Conservation (phyloP, 2,329 filamentous ascomycete genomes). For the Cordyceps cateniannulata region DNA sequence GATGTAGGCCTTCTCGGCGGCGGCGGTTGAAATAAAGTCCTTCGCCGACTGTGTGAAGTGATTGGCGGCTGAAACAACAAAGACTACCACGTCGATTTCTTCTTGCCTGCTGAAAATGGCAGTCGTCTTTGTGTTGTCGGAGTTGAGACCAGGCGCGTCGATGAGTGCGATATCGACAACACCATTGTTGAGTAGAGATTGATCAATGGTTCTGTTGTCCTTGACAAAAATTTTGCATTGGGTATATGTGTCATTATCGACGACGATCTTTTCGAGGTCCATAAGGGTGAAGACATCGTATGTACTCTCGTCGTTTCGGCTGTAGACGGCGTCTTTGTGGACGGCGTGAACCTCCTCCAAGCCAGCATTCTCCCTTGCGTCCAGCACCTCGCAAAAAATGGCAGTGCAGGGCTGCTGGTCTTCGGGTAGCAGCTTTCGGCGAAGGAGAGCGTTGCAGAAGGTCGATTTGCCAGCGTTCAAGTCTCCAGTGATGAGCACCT, state of each 20-base stretch:
- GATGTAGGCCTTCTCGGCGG: conserved; percentile 94
- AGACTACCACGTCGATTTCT: conserved; percentile 97
- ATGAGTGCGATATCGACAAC: conserved; percentile 97
- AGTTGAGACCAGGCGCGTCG: conserved; percentile 91
- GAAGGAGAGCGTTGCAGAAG: conserved; percentile 94
- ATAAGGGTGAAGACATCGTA: conserved; percentile 78
- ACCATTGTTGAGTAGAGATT: conserved; percentile 93
- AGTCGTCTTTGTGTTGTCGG: conserved; percentile 93
- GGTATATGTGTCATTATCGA: conserved; percentile 80
- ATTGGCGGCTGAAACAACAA: conserved; percentile 94
- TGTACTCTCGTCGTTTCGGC: conserved; percentile 86
- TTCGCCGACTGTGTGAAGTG: conserved; percentile 97
- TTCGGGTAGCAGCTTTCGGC: conserved; percentile 87
- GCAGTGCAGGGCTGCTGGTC: conserved; percentile 97
- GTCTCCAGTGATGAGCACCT: conserved; percentile 92
- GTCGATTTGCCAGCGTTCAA: conserved; percentile 97
- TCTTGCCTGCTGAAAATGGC: conserved; percentile 96
- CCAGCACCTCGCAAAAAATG: conserved; percentile 96
- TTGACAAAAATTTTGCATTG: conserved; percentile 97
- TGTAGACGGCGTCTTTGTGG: conserved; percentile 71
- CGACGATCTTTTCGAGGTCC: conserved; percentile 82
- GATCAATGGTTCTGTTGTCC: conserved; percentile 81
- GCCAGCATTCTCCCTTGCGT: conserved; percentile 83
- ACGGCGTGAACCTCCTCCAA: conserved; percentile 95
- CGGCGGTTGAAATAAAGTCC: conserved; percentile 94